Percentiles rank a stretch among this genome's conserved stretches.
phyloP scores from a whole-genome alignment of 768 basidiomycete species.

The Suillus subluteus region DNA sequence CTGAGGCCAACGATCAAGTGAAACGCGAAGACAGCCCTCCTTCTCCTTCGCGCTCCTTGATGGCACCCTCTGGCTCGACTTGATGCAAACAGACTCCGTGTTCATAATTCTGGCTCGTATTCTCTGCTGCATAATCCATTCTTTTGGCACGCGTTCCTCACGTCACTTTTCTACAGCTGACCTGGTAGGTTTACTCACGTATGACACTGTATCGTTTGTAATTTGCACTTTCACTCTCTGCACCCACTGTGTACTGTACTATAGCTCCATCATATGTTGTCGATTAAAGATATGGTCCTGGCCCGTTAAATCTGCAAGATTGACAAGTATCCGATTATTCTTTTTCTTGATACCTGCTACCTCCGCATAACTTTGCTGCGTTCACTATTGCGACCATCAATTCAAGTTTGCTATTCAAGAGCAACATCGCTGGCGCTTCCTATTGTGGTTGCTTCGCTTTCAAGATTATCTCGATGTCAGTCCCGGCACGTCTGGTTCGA shows the following conservation, averaged over 20 bases:
- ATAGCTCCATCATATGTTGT: not conserved
- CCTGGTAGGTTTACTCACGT: not conserved
- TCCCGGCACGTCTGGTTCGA: not conserved
- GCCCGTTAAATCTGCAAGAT: not conserved
- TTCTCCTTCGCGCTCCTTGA: not conserved
- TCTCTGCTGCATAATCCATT: not conserved
- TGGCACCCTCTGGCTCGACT: not conserved
- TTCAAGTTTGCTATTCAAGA: not conserved
- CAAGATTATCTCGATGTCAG: not conserved
- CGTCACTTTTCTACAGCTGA: not conserved
- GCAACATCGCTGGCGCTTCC: not conserved
- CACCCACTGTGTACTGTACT: not conserved
- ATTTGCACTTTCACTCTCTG: not conserved
- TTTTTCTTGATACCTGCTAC: not conserved
- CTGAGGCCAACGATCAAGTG: constrained; percentile 22
- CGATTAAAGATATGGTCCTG: not conserved
- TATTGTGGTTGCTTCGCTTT: not conserved
- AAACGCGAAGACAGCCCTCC: constrained; percentile 24
- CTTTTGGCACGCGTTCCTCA: not conserved
- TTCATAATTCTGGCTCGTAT: not conserved
- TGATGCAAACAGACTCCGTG: not conserved
- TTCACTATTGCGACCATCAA: not conserved
- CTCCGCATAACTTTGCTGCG: not conserved
- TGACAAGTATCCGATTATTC: not conserved
- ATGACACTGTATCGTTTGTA: not conserved